Percentiles rank a stretch among this genome's conserved stretches.
Conservation (phyloP, 2,329 filamentous ascomycete species). For the Onygenales sp. region DNA sequence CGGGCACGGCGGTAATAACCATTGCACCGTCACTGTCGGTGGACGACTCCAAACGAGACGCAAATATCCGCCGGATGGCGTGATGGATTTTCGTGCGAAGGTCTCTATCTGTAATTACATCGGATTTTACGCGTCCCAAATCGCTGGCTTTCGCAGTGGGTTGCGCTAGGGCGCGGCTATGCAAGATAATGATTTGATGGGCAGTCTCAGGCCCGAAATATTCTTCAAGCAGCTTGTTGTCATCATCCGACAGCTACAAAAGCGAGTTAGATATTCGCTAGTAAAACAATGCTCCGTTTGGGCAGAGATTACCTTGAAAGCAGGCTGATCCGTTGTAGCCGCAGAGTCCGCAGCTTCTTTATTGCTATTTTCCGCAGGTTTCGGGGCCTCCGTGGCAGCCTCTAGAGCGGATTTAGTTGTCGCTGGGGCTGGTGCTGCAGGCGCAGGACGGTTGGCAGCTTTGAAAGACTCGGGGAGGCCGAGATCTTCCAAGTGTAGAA, state of each 20-base stretch:
- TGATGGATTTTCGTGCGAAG: slow-evolving; percentile 55
- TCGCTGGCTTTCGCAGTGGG: slow-evolving; percentile 48
- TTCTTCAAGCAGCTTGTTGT: slow-evolving; percentile 33
- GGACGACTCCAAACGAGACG: slow-evolving; percentile 64
- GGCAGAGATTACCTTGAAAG: not conserved
- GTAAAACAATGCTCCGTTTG: not conserved
- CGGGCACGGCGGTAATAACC: slow-evolving; percentile 36
- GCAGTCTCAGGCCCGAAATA: slow-evolving; percentile 45
- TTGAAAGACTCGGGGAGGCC: slow-evolving; percentile 17
- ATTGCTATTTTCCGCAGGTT: not conserved
- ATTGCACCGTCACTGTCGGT: slow-evolving; percentile 64
- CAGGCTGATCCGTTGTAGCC: not conserved
- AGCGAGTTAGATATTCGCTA: not conserved
- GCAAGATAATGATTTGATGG: slow-evolving; percentile 44
- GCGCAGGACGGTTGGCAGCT: not conserved
- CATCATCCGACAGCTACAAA: slow-evolving; percentile 27
- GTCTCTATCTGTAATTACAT: slow-evolving; percentile 50
- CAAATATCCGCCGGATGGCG: slow-evolving; percentile 67
- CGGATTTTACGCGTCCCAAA: slow-evolving; percentile 44
- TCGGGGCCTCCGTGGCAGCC: not conserved
- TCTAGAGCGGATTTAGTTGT: not conserved
- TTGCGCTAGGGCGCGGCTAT: slow-evolving; percentile 43
- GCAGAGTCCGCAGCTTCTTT: slow-evolving; percentile 2
- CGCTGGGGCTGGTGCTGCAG: not conserved
- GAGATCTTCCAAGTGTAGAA: slow-evolving; percentile 59